Base-by-base conservation (phyloP, 805 yeast species). In the Dipodascopsis uninucleata region DNA sequence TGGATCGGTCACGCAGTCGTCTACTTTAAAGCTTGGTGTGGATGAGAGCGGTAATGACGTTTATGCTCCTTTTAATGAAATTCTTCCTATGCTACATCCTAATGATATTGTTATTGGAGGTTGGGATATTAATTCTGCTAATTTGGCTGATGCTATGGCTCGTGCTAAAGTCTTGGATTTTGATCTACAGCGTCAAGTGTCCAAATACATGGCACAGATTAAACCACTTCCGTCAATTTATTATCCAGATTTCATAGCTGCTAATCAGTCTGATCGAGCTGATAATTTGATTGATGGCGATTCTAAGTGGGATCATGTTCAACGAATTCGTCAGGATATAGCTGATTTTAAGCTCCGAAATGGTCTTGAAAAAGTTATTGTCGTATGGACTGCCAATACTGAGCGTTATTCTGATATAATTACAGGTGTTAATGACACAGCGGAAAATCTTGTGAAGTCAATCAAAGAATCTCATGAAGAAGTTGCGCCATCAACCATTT, bases 361-460 rank as follows among this genome's bases (percentile, higher is more conserved):
- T 63, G 65, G 69, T 29, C 78, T 89, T 60, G 97, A 89, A 67
- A 84, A 82, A 64, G 94, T 90, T 44, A 79, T 89, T 62, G 85
- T 90, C 36, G 74, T 89, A 61, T 89, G 97, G 97, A 88, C 96
- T 35, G 97, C 97, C 45, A 90, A 89, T 71, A 89, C 97, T 44
- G 97, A 89, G 71, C 81, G 97, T 64, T 88, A 83, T 65, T 78
- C 94, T 34, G 89, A 84, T 31, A 62, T 90, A 33, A 68, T 80
- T 34, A 71, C 73, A 4, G 93, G 94, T 48, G 86, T 90, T 54
- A 88, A 89, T 63, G 97, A 89, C 66, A 85, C 90, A 22, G 80
- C 87, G 41, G 95, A 84, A 31, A 84, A 85, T 68, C 71, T 89
- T 62, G 56, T 89, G 56, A 68, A 72, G 39, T 64, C 96, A 16